Evolutionary conservation across 2,329 filamentous ascomycete genomes (phyloP).

Genomic region (Macrophomina pseudophaseolina): DNA sequence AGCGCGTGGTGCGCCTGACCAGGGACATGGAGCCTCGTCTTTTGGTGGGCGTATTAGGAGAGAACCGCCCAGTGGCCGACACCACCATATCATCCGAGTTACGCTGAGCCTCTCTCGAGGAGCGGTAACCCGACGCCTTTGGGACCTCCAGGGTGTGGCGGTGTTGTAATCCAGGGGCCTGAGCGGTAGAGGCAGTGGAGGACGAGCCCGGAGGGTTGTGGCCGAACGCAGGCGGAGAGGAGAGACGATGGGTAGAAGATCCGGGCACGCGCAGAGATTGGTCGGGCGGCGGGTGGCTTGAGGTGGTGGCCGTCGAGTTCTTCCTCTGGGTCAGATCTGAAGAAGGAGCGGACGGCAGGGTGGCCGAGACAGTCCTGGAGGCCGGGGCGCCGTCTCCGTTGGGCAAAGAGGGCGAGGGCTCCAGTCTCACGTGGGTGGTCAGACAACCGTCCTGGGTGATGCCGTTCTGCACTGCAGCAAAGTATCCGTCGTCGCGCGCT

Average conservation of each 20-base stretch:
- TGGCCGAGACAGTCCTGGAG: constrained; percentile 7
- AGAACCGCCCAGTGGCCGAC: constrained; percentile 80
- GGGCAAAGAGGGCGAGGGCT: constrained; percentile 35
- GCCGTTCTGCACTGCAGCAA: constrained; percentile 45
- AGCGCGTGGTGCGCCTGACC: constrained; percentile 79
- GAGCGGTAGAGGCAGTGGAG: constrained; percentile 46
- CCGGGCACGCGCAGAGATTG: constrained; percentile 45
- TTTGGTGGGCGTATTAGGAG: constrained; percentile 67
- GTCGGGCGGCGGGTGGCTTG: constrained; percentile 32
- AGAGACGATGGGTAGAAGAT: constrained; percentile 56
- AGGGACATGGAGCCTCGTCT: constrained; percentile 85
- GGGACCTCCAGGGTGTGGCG: constrained; percentile 90
- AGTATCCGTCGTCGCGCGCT: constrained; percentile 53
- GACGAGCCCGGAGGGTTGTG: constrained; percentile 36
- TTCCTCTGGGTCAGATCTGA: constrained; percentile 29
- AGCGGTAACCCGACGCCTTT: constrained; percentile 65
- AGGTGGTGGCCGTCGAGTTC: constrained; percentile 34
- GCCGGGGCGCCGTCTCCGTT: constrained; percentile 33
- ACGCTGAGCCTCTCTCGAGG: constrained; percentile 66
- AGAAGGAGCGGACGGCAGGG: neutral
- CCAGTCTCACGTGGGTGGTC: constrained; percentile 45
- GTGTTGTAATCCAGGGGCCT: constrained; percentile 70
- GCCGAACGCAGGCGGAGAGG: constrained; percentile 66
- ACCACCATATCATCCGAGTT: constrained; percentile 60
- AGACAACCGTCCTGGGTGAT: constrained; percentile 43